phyloP scores from a whole-genome alignment of 2,329 filamentous ascomycete species.

The Hypomyces rosellus region DNA sequence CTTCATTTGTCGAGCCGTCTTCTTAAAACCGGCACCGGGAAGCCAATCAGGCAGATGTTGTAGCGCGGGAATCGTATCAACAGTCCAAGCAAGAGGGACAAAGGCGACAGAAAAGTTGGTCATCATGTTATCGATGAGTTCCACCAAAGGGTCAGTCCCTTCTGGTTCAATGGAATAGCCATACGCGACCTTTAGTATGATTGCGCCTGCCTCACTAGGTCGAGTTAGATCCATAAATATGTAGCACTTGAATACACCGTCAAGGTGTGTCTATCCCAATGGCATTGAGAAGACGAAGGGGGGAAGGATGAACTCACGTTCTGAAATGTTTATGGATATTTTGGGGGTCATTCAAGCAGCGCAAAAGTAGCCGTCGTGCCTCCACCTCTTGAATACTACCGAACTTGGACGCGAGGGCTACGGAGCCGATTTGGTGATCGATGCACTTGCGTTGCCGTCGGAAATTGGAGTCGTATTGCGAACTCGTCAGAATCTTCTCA shows the following conservation, averaged over 20 bases:
- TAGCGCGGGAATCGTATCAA: constrained; percentile 27
- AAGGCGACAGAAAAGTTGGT: constrained; percentile 21
- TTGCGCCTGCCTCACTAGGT: constrained; percentile 22
- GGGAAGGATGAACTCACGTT: constrained; percentile 5
- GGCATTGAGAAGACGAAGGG: too few species aligned
- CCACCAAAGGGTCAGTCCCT: constrained; percentile 24
- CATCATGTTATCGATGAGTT: constrained; percentile 24
- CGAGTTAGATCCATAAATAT: too few species aligned
- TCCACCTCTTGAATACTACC: constrained; percentile 9
- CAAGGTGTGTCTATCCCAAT: too few species aligned
- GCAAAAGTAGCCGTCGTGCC: constrained; percentile 5
- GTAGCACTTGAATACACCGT: too few species aligned
- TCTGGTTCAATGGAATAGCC: constrained; percentile 26
- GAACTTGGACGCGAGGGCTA: neutral
- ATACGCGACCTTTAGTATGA: constrained; percentile 23
- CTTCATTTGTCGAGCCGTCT: constrained; percentile 14
- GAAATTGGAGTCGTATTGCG: neutral
- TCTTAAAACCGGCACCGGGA: constrained; percentile 26
- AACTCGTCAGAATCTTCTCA: neutral
- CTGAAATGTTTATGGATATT: constrained; percentile 7
- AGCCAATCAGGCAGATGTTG: constrained; percentile 24
- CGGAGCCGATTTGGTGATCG: constrained; percentile 3
- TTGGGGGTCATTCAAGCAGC: constrained; percentile 3
- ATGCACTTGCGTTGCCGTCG: constrained; percentile 3
- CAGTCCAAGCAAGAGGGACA: constrained; percentile 26